Conservation (phyloP, 768 basidiomycete species). For the Rhodotorula paludigena region DNA sequence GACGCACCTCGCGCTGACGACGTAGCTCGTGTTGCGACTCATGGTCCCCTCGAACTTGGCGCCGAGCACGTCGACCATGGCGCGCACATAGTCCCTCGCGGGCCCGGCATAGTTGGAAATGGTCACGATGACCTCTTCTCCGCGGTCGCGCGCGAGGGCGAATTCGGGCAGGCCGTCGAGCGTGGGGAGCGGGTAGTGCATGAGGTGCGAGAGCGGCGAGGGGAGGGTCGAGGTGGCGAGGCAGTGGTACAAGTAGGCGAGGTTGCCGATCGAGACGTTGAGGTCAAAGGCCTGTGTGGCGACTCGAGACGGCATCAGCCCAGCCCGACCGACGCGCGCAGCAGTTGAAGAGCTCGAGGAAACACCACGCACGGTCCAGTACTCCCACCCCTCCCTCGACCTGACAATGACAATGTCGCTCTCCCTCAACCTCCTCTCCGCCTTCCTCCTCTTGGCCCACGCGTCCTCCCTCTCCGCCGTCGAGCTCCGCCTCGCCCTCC, state of each 20-base stretch:
- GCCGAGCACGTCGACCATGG: conserved; percentile 69
- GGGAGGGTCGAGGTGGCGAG: conserved; percentile 49
- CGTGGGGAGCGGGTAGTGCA: conserved; percentile 61
- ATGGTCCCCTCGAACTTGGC: conserved; percentile 77
- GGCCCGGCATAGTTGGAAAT: conserved; percentile 85
- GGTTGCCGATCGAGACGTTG: conserved; percentile 65
- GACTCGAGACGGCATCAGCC: neutral
- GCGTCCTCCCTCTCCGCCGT: neutral
- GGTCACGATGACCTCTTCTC: conserved; percentile 61
- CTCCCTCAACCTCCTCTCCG: conserved; percentile 46
- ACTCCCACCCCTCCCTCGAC: conserved; percentile 64
- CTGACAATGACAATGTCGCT: conserved; percentile 73
- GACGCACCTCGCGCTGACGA: conserved; percentile 77
- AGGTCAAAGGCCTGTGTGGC: conserved; percentile 57
- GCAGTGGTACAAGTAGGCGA: conserved; percentile 78
- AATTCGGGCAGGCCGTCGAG: conserved; percentile 4
- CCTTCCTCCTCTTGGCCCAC: conserved; percentile 23
- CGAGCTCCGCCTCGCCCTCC: neutral
- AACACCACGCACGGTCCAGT: conserved; percentile 57
- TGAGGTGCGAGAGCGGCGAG: conserved; percentile 61
- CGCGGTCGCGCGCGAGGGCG: neutral
- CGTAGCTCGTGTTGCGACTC: conserved; percentile 67
- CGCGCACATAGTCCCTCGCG: conserved; percentile 80
- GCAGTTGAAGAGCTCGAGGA: neutral
- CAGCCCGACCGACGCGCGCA: neutral